Percentiles rank a stretch among this genome's conserved stretches.
These are phyloP conservation scores for Phaeolepiota aurea DNA, from an alignment of 768 basidiomycete species.

Conservation along the genomic window DNA sequence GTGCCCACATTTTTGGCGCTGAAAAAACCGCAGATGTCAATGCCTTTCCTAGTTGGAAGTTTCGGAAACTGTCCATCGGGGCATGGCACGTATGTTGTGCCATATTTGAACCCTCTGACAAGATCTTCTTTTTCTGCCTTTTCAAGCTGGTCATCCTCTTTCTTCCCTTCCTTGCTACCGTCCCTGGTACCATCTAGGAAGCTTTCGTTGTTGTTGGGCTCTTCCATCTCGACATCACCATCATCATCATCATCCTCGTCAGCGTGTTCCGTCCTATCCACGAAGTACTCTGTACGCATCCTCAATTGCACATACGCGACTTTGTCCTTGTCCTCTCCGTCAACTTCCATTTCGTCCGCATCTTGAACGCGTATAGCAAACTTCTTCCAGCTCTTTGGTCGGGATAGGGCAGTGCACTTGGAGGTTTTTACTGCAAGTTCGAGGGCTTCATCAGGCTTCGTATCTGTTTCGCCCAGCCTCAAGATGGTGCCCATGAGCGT, in stretches of 20 bases:
- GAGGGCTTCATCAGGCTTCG: conserved; percentile 60
- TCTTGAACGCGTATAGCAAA: conserved; percentile 36
- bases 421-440: conserved; percentile 66
- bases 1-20: conserved; percentile 47
- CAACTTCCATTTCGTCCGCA: conserved; percentile 24
- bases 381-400: conserved; percentile 77
- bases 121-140: conserved; percentile 75
- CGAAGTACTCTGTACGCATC: conserved; percentile 48
- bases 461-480: conserved; percentile 69
- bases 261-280: conserved; percentile 30
- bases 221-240: conserved; percentile 32
- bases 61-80: conserved; percentile 78
- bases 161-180: conserved; percentile 18
- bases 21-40: conserved; percentile 87
- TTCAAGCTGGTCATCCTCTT: conserved; percentile 19
- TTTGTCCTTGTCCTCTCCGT: conserved; percentile 24
- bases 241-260: conserved; percentile 29
- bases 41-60: conserved; percentile 71
- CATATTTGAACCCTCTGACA: conserved; percentile 81
- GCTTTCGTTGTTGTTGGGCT: conserved; percentile 18
- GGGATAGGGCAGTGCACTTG: conserved; percentile 69
- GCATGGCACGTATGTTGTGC: conserved; percentile 79
- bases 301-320: conserved; percentile 32
- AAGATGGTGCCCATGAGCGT: conserved; percentile 54
- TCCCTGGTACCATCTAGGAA: conserved; percentile 16